phyloP scores from a whole-genome alignment of 306 rosid species.

The Cicer judaicum region DNA sequence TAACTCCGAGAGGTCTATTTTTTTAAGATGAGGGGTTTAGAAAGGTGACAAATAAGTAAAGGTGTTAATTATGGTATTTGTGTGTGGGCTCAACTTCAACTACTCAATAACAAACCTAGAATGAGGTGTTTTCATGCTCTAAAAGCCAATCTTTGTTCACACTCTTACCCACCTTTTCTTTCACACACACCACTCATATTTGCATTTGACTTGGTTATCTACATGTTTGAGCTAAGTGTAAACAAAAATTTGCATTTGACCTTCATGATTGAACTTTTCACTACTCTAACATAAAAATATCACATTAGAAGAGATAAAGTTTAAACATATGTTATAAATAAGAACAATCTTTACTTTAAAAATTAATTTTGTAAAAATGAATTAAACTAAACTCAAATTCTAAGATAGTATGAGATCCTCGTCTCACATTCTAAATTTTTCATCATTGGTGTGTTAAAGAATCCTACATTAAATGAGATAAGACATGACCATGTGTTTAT shows the following conservation, averaged over 20 bases:
- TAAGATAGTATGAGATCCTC: too few relatives aligned
- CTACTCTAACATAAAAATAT: neutral
- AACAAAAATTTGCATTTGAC: neutral
- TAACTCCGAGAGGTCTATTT: neutral
- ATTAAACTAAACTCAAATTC: too few relatives aligned
- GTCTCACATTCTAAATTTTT: accelerated
- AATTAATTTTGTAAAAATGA: too few relatives aligned
- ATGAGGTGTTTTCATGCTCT: slow-evolving; percentile 37
- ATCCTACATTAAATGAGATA: too few relatives aligned
- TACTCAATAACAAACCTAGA: slow-evolving; percentile 42
- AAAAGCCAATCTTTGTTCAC: slow-evolving; percentile 44
- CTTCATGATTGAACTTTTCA: neutral
- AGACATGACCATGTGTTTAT: too few relatives aligned
- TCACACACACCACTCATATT: slow-evolving; percentile 30
- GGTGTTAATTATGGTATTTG: slow-evolving; percentile 34
- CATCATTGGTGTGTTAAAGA: too few relatives aligned
- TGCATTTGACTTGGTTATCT: neutral
- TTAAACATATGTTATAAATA: too few relatives aligned
- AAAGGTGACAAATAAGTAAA: slow-evolving; percentile 41
- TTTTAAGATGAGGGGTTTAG: slow-evolving; percentile 15
- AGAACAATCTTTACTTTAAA: too few relatives aligned
- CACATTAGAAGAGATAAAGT: too few relatives aligned
- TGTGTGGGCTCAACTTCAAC: slow-evolving; percentile 44
- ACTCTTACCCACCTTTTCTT: slow-evolving; percentile 37
- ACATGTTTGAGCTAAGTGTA: neutral